These are phyloP conservation scores for Gypsophila paniculata DNA, from an alignment of 179 eudicot genomes.

Conservation along the genomic window DNA sequence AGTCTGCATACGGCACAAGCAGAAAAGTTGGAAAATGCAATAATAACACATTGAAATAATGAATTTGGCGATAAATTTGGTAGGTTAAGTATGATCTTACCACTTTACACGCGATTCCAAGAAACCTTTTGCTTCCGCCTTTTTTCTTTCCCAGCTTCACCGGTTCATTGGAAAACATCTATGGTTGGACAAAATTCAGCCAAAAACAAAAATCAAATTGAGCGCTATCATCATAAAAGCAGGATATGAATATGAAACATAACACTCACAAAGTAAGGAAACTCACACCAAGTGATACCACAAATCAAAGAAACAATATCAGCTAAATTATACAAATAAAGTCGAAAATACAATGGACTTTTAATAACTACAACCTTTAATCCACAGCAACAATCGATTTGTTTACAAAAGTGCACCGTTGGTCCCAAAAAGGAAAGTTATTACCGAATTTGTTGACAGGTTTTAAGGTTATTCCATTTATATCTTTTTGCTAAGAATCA, in stretches of 20 bases:
- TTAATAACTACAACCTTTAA: background rate
- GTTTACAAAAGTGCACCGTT: background rate
- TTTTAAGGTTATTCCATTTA: background rate
- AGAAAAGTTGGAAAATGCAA: slow-evolving; percentile 19
- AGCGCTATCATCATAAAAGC: slow-evolving; percentile 31
- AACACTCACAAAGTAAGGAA: slow-evolving; percentile 1
- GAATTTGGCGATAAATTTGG: slow-evolving; percentile 22
- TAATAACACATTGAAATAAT: slow-evolving; percentile 15
- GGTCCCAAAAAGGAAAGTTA: background rate
- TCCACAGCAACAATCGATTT: background rate
- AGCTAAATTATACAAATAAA: background rate
- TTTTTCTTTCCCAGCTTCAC: slow-evolving; percentile 42
- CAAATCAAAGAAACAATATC: background rate
- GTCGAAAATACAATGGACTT: background rate
- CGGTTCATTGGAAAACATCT: slow-evolving; percentile 49
- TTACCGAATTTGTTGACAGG: slow-evolving; percentile 1
- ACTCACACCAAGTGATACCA: background rate
- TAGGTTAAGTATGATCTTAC: slow-evolving; percentile 42
- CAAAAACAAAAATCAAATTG: slow-evolving; percentile 43
- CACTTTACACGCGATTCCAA: slow-evolving; percentile 35
- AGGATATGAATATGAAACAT: slow-evolving; percentile 18
- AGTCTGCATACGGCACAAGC: background rate
- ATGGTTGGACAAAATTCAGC: slow-evolving; percentile 41
- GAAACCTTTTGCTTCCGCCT: slow-evolving; percentile 40
- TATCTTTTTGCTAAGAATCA: background rate